Conservation (phyloP, 1,139 yeast species). For the Suhomyces bribrorum region DNA sequence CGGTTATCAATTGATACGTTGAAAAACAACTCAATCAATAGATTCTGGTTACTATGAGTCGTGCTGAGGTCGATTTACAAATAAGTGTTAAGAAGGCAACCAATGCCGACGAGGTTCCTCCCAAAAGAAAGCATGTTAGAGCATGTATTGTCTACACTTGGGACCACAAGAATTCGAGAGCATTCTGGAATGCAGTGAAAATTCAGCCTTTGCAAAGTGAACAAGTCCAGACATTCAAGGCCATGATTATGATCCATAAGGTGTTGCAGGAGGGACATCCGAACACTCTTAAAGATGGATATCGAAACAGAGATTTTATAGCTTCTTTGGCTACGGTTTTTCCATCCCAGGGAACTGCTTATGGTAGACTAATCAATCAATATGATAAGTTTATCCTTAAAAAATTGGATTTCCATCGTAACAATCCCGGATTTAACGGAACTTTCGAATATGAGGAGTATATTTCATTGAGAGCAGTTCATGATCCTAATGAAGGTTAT, state of each 20-base stretch:
- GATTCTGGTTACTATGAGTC: slow-evolving; percentile 33
- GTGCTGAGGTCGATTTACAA: slow-evolving; percentile 61
- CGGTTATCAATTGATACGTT: background rate
- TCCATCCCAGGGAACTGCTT: slow-evolving; percentile 50
- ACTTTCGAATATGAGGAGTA: slow-evolving; percentile 96
- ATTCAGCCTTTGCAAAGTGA: slow-evolving; percentile 78
- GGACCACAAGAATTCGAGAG: slow-evolving; percentile 88
- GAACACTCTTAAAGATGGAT: slow-evolving; percentile 78
- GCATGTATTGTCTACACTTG: slow-evolving; percentile 94
- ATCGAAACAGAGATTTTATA: slow-evolving; percentile 57
- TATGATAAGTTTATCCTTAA: slow-evolving; percentile 69
- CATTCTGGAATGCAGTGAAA: slow-evolving; percentile 85
- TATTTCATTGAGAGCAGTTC: slow-evolving; percentile 80
- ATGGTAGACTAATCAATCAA: slow-evolving; percentile 75
- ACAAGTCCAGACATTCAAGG: slow-evolving; percentile 83
- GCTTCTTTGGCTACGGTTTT: slow-evolving; percentile 44
- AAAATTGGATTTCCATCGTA: slow-evolving; percentile 80
- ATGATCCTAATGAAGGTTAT: slow-evolving; percentile 95
- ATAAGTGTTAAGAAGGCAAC: slow-evolving; percentile 85
- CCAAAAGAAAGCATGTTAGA: slow-evolving; percentile 92
- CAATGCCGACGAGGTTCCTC: slow-evolving; percentile 83
- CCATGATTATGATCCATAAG: slow-evolving; percentile 85
- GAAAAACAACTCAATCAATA: slow-evolving; percentile 1
- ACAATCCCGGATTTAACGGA: slow-evolving; percentile 89
- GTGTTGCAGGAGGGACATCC: slow-evolving; percentile 98